Evolutionary conservation across 2,329 filamentous ascomycete species (phyloP), one percentile per base, ranked within the genome.

Genomic region (Colletotrichum trifolii): DNA sequence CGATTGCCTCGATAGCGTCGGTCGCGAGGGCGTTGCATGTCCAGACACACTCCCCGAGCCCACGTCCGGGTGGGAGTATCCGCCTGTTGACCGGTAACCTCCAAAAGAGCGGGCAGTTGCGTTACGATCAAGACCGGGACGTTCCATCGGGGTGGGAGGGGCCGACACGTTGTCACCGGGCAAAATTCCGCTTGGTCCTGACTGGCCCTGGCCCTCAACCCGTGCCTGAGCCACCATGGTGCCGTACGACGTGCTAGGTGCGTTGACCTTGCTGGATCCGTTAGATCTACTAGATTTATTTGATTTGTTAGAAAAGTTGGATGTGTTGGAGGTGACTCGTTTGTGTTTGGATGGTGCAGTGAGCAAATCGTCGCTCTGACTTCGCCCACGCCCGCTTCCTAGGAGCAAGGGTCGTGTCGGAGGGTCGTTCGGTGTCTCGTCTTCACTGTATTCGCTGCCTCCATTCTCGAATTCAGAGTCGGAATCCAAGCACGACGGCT

Each of bases 1-100:
- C 25, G 84, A 80, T 57, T 87, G 83, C 6, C 84, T 79, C 2
- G 85, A 85, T 8, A 85, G 75, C 12, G 77, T 76, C 7, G 86
- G 86, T 36, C 82, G 80, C 54, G 68, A 71, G 49, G 72, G 68
- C 45, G 75, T 72, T 48, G 63, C 59, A 17, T 40, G 40, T 35
- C 62, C 54, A 7, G 66, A 63, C 10, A 35, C 58, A 35, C 59
- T 57, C 33, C 39, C 60, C 11, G 58, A 43, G 25, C 38, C 42
- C 58, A 47, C 25, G 25, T 57, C 47, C 35, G 47, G 13, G 53
- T 57, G 10, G 60, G 64, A 3, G 15, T 47, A 38, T 70, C 71
- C 53, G 13, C 63, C 38, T 48, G 59, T 38, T 8, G 60, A 25
- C 52, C 63, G 52, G 8, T 43, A 47, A n/a, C 58, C 63, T n/a